These are phyloP conservation scores for Solanum hybrid DNA, from an alignment of 305 asterid genomes.

Conservation along the genomic window DNA sequence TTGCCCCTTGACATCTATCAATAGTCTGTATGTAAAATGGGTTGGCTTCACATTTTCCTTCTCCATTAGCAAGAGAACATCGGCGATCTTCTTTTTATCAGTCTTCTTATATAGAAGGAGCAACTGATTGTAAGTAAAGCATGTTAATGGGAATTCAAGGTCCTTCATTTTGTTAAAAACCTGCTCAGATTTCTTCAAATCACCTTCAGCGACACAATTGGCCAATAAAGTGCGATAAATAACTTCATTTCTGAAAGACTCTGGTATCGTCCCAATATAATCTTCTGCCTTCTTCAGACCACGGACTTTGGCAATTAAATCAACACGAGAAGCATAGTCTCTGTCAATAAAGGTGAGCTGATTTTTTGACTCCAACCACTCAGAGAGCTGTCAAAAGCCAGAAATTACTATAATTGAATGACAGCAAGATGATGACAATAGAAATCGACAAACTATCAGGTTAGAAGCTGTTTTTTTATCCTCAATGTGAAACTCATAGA, in stretches of 20 bases:
- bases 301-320: slow-evolving; percentile 60
- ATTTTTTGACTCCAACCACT: slow-evolving; percentile 55
- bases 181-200: slow-evolving; percentile 53
- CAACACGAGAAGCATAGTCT: slow-evolving; percentile 51
- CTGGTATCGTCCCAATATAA: slow-evolving; percentile 47
- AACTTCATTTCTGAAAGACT: slow-evolving; percentile 50
- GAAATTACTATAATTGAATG: not conserved
- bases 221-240: slow-evolving; percentile 71
- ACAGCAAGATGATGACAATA: not conserved
- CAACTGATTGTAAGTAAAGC: slow-evolving; percentile 63
- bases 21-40: slow-evolving; percentile 49
- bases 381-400: slow-evolving; percentile 29
- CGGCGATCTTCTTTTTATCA: slow-evolving; percentile 63
- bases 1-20: slow-evolving; percentile 65
- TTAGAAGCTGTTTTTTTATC: not conserved
- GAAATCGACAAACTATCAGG: not conserved
- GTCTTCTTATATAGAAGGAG: slow-evolving; percentile 62
- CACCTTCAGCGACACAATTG: slow-evolving; percentile 29
- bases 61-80: slow-evolving; percentile 72
- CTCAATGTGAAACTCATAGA: not conserved
- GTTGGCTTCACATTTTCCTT: slow-evolving; percentile 59
- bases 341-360: slow-evolving; percentile 36
- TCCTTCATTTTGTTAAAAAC: slow-evolving; percentile 63
- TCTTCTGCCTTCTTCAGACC: slow-evolving; percentile 53
- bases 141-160: slow-evolving; percentile 37